Evolutionary conservation across 2,329 filamentous ascomycete species (phyloP), one percentile per base, ranked within the genome.

Genomic region (Aurifilum marmelostoma): DNA sequence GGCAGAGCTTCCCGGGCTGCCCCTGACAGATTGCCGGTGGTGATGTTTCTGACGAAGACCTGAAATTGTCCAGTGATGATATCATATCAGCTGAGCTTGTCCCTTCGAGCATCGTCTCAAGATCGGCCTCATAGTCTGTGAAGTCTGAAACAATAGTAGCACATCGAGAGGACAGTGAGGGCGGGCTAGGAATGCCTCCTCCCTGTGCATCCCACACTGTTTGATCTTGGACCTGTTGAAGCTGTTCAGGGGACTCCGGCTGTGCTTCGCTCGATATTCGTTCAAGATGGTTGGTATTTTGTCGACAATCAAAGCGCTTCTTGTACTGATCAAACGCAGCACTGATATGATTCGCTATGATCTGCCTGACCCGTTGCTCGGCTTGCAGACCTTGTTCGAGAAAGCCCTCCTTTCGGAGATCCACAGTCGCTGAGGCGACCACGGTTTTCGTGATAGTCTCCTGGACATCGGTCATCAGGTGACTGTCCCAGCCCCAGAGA

Each of bases 321-420:
- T 37, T 47, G 47, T 66, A 60, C 27, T 61, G 18, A 6, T 52
- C 1, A 47, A 66, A 61, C 16, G 64, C 64, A 50, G 64, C 41
- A 6, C 18, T 34, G 27, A 66, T 56, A 21, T 56, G 34, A 11
- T 9, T 6, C 16, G 37, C 8, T 9, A 66, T 37, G 16, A 66
- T 29, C 11, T n/a, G 5, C 14, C 24, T 66, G 37, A 52, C 32
- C 2, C 12, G 16, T 27, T 60, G 41, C 3, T 60, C 18, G 18
- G 9, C 54, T 43, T 9, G 11, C 5, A 6, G 9, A 24, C 24
- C n/a, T 1, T 43, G 5, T 34, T 11, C 14, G 39, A 66, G 18
- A 18, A 43, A 9, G n/a, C 2, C n/a, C 6, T 58, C 21, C 24
- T 59, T n/a, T 24, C n/a, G 24, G 52, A 66, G 63, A n/a, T 21